Base-by-base conservation (phyloP, 2,329 filamentous ascomycete species). In the Trichophaea hybrida region DNA sequence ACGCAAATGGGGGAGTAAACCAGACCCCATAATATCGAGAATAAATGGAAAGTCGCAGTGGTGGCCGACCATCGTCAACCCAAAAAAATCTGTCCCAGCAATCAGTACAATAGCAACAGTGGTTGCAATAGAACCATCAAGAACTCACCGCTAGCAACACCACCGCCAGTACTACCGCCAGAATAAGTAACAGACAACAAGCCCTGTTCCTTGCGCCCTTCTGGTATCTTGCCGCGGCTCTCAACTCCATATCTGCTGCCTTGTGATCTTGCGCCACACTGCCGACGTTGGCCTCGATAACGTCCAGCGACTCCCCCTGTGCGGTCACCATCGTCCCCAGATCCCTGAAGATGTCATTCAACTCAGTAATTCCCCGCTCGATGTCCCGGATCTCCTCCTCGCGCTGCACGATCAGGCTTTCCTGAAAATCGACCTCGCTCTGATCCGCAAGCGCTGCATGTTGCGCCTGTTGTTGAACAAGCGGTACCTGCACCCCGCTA, bases 321-420 rank as follows among this genome's bases (percentile, higher is more conserved):
- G 97, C 91, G 62, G 82, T 82, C 55, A 98, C 90, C 72, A 98
- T 96, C 72, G 95, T 89, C 51, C 91, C 93, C n/a, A 98, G 89
- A 75, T 98, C 91, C 64, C 90, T 80, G 77, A 98, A 98, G 48
- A 98, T 79, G 70, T 97, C 93, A 69, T 98, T 98, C 64, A 98
- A 76, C 69, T 98, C 93, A 58, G 86, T 86, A 5, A 98, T 93
- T 58, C 87, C 89, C 73, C 96, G 90, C 75, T 97, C 93, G 69
- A 98, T 98, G 71, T 94, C 94, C 63, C 90, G 84, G 66, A 98
- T 98, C 75, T 98, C 93, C 59, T 88, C 83, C 73, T 98, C 93
- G 57, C 94, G 89, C 77, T 98, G 91, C 62, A 94, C 84, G 70
- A 98, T 98, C 60, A 98, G 77, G 13, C 86, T 84, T 68, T 98